Conservation (phyloP, 2,329 filamentous ascomycete genomes). For the Chrysosphaeria jannelii region DNA sequence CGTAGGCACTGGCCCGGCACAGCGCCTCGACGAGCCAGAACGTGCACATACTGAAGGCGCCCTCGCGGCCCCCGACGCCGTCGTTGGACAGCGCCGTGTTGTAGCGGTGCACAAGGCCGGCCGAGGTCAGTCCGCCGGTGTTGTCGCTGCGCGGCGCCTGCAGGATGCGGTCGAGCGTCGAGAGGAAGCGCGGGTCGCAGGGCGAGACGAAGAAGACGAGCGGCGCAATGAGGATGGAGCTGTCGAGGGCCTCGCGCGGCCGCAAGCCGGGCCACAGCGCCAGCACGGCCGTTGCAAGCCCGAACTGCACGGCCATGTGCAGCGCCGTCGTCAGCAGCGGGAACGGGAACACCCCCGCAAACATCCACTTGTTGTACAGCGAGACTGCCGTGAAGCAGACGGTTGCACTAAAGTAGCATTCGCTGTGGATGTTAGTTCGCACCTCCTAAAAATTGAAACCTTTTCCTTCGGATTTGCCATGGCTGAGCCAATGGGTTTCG, state of each 20-base stretch:
- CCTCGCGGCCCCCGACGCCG: conserved; percentile 43
- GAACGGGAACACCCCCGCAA: conserved; percentile 74
- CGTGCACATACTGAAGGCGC: conserved; percentile 55
- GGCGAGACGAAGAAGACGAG: conserved; percentile 55
- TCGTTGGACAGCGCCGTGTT: conserved; percentile 38
- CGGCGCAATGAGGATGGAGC: conserved; percentile 44
- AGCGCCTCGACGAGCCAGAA: conserved; percentile 61
- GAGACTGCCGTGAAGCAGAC: too few species aligned
- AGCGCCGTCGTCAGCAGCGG: conserved; percentile 83
- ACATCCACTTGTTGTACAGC: conserved; percentile 99
- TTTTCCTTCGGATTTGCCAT: too few species aligned
- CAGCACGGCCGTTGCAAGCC: conserved; percentile 45
- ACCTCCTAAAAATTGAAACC: too few species aligned
- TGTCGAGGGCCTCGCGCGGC: conserved; percentile 30
- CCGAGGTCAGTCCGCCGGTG: conserved; percentile 44
- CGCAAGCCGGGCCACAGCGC: conserved; percentile 60
- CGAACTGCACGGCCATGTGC: conserved; percentile 90
- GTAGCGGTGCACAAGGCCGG: conserved; percentile 48
- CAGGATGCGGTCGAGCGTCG: conserved; percentile 42
- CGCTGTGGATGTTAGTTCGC: too few species aligned
- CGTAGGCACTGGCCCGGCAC: conserved; percentile 33
- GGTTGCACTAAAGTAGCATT: too few species aligned
- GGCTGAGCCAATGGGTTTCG: too few species aligned
- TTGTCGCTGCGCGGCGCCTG: conserved; percentile 41
- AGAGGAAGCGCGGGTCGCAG: conserved; percentile 45